Evolutionary conservation across 306 rosid species (phyloP), one percentile per base, ranked within the genome.

Genomic region (Vigna hirtella): DNA sequence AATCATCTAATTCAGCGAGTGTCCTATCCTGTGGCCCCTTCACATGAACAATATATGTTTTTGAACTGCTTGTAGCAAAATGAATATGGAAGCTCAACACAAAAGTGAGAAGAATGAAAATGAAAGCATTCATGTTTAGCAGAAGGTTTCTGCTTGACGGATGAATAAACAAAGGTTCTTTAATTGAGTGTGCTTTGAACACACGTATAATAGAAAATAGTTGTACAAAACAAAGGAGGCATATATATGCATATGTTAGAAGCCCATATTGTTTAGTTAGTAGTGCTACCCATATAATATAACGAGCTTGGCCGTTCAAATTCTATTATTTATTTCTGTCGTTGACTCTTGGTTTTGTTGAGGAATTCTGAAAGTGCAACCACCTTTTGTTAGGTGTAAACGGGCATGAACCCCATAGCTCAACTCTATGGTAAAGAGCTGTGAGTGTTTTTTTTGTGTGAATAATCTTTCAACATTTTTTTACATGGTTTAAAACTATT

Each of bases 1-100:
- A 51, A 38, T 91, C 88, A 4, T 74, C 70, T 64, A 80, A 61
- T 30, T 70, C 45, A 18, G 71, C 64, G 4, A 84, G 61, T 11
- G 76, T 36, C 53, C 66, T 73, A 8, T 64, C 79, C 47, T 85
- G 84, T 10, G 91, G 92, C 72, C 53, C 14, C 28, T 38, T 45
- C 18, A 89, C 92, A 11, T 83, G 86, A 51, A 93, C 84, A 78
- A 93, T 81, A 63, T 89, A 84, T 74, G 86, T 77, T 78, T 91
- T 73, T 66, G 76, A 61, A 24, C 55, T 76, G 79, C 83, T 85
- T 4, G 51, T 34, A 66, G 85, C 80, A 78, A 68, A 67, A 63
- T 51, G 81, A 61, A 14, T 16, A 48, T 20, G 84, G 78, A 86
- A 79, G 73, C 70, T 57, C 50, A 85, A 50, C 77, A 78, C 3